Evolutionary conservation across 2,329 filamentous ascomycete genomes (phyloP), one percentile per base, ranked within the genome.

Genomic region (Raffaelea ambrosiae): DNA sequence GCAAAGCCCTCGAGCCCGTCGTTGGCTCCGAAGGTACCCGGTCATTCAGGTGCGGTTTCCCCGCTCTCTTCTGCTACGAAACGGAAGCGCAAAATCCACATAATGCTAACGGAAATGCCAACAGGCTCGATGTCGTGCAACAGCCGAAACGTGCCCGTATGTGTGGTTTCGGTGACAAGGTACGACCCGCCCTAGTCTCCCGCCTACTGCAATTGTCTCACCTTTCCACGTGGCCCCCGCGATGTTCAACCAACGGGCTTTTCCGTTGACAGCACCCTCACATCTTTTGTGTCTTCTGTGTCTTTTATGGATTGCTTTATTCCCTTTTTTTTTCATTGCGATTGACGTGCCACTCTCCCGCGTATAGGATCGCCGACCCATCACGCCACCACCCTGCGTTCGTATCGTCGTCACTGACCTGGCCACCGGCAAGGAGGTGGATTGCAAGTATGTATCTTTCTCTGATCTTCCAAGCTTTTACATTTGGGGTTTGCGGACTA

Each of bases 91-190:
- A n/a, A n/a, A n/a, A n/a, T n/a, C n/a, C n/a, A n/a, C n/a, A n/a
- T n/a, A 48, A 49, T 19, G 4, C 41, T 18, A 36, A 40, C 43
- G 39, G 26, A 7, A n/a, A 22, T 18, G 3, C 46, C 46, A 43
- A 51, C 55, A 85, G 82, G 52, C 76, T 95, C 44, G 73, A 83
- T 55, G 88, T 96, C 51, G 82, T 87, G 55, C 93, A 98, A 69
- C 89, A 97, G 65, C 93, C 93, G 44, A 77, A 88, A 58, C 82
- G 93, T 58, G 93, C 93, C 55, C 86, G 93, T 52, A 97, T 97
- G 93, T 98, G 93, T 70, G 93, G 93, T 8, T 98, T 97, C 69
- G 93, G 93, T 53, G 93, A 98, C 71, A 98, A 97, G 77, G 88
- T 93, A 68, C 23, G 48, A 70, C 58, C 40, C 26, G 26, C 26